Evolutionary conservation across 2,329 filamentous ascomycete species (phyloP).

Genomic region (Amesomyces nigricolor): DNA sequence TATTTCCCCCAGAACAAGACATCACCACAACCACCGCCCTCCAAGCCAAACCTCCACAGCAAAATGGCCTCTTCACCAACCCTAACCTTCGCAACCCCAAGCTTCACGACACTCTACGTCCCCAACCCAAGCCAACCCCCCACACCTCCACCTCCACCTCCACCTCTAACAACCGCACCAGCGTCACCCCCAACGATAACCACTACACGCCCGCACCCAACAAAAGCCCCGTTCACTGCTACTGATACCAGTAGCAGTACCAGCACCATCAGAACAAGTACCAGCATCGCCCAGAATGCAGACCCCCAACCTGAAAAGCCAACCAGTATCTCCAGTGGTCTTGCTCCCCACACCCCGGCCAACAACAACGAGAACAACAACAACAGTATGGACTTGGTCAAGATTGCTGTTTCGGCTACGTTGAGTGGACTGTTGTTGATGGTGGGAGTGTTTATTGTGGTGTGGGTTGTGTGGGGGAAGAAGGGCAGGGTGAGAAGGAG

Average conservation of each 20-base stretch:
- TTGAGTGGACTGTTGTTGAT: constrained; percentile 7
- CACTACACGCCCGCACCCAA: neutral
- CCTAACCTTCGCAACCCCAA: no score
- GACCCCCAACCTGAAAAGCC: neutral
- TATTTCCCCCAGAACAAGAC: no score
- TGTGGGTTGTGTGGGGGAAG: neutral
- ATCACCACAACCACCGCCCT: no score
- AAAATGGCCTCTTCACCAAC: no score
- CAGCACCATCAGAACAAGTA: neutral
- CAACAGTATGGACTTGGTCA: constrained; percentile 1
- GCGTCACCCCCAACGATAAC: neutral
- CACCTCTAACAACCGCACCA: neutral
- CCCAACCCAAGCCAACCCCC: no score
- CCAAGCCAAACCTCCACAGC: no score
- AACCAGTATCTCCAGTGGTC: no score
- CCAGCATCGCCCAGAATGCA: neutral
- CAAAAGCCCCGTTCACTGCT: neutral
- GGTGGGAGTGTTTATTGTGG: neutral
- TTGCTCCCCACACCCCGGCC: no score
- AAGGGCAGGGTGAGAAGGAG: neutral
- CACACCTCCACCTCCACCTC: neutral
- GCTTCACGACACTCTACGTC: no score
- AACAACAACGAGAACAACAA: neutral
- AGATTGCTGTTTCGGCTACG: constrained; percentile 3
- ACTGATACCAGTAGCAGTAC: neutral